phyloP scores from a whole-genome alignment of 805 yeast genomes.

The Candida cerambycidarum region DNA sequence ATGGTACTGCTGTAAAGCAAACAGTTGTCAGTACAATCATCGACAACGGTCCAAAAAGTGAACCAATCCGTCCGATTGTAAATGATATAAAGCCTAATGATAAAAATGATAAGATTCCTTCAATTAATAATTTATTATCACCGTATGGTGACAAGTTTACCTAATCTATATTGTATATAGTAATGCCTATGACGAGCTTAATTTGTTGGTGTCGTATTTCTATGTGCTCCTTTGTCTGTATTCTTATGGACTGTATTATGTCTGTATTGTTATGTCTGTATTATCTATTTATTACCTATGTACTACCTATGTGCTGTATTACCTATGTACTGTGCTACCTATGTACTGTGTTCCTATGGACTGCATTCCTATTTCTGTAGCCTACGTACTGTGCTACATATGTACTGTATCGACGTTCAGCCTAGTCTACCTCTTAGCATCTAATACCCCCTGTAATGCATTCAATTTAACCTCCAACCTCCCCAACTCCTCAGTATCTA shows the following conservation, averaged over 20 bases:
- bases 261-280: too few species aligned
- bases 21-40: constrained; percentile 5
- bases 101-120: constrained; percentile 24
- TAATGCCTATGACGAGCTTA: neutral
- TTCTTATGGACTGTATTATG: too few species aligned
- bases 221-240: too few species aligned
- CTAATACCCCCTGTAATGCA: too few species aligned
- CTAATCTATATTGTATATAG: constrained; percentile 3
- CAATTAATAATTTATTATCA: constrained; percentile 31
- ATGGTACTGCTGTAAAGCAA: neutral
- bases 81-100: constrained; percentile 16
- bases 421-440: too few species aligned
- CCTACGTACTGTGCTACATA: too few species aligned
- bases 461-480: constrained; percentile 14
- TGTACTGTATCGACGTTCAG: too few species aligned
- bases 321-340: too few species aligned
- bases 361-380: too few species aligned
- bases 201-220: neutral
- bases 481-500: constrained; percentile 9
- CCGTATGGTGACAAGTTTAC: constrained; percentile 20
- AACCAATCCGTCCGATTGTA: constrained; percentile 14
- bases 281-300: too few species aligned
- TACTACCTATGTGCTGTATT: too few species aligned
- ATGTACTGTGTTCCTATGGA: too few species aligned
- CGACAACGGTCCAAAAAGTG: constrained; percentile 6